phyloP scores from a whole-genome alignment of 2,329 filamentous ascomycete genomes.

The Aspergillus jensenii region DNA sequence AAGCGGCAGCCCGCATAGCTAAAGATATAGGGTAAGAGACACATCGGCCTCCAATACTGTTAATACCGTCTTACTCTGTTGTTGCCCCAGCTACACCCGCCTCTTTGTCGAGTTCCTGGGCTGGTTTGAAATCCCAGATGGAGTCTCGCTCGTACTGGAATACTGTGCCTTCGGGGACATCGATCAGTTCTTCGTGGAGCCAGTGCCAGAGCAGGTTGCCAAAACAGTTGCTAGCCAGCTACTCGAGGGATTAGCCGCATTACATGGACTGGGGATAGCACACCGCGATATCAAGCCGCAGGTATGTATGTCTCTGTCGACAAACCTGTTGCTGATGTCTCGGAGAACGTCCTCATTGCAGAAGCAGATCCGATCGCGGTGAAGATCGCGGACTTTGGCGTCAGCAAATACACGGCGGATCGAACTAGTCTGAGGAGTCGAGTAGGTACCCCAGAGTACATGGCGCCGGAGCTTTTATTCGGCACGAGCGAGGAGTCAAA shows the following conservation, averaged over 20 bases:
- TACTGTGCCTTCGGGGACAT: neutral
- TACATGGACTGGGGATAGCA: neutral
- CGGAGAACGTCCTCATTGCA: neutral
- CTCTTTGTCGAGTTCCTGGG: neutral
- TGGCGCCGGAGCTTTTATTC: neutral
- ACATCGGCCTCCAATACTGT: neutral
- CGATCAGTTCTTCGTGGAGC: neutral
- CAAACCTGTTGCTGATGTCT: no score
- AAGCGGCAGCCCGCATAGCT: neutral
- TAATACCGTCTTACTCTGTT: no score
- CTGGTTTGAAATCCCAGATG: neutral
- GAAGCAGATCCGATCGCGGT: neutral
- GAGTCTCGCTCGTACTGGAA: neutral
- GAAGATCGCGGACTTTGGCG: neutral
- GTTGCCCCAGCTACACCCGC: neutral
- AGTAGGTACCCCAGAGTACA: neutral
- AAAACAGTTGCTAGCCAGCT: neutral
- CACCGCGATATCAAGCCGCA: neutral
- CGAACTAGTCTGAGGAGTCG: neutral
- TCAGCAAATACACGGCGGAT: neutral
- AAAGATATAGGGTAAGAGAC: neutral
- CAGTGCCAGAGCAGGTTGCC: neutral
- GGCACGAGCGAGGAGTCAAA: neutral
- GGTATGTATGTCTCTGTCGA: neutral
- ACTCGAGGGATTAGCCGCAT: neutral